A percentile compares a stretch with the other conserved stretches of the same genome.
These are phyloP conservation scores for Penicillium tannophilum DNA, from an alignment of 495 filamentous ascomycete species.

Conservation along the genomic window DNA sequence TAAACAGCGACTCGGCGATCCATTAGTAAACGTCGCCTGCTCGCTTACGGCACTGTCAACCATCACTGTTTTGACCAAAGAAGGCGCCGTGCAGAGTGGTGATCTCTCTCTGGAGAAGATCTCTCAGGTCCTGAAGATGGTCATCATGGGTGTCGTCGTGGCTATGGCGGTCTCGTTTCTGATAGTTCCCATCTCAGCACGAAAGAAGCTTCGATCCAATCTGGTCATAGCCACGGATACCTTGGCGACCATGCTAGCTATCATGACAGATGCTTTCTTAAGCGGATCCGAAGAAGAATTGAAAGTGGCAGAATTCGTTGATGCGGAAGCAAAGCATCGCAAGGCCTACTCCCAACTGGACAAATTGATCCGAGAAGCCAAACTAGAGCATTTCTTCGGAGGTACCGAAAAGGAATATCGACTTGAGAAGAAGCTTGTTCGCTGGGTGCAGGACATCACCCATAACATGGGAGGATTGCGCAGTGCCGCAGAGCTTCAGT, in stretches of 20 bases:
- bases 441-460: conserved; percentile 81
- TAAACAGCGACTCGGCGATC: conserved; percentile 84
- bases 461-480: conserved; percentile 91
- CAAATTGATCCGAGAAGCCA: conserved; percentile 83
- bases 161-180: conserved; percentile 77
- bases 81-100: conserved; percentile 79
- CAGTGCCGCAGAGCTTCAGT: conserved; percentile 87
- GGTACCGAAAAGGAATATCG: conserved; percentile 83
- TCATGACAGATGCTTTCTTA: conserved; percentile 84
- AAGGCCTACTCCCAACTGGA: conserved; percentile 71
- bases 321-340: conserved; percentile 66
- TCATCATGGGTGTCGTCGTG: conserved; percentile 78
- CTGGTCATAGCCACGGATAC: conserved; percentile 75
- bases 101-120: conserved; percentile 82
- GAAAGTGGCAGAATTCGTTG: conserved; percentile 59
- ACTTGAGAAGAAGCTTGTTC: conserved; percentile 76
- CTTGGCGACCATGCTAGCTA: conserved; percentile 76
- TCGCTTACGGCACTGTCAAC: conserved; percentile 88
- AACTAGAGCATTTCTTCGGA: conserved; percentile 83
- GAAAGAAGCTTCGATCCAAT: conserved; percentile 70
- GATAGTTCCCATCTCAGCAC: conserved; percentile 80
- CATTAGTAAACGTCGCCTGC: conserved; percentile 87
- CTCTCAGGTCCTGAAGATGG: conserved; percentile 85
- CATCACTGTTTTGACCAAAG: conserved; percentile 90
- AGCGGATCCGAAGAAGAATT: conserved; percentile 83